Evolutionary conservation across 1,284 basidiomycete species (phyloP).

Genomic region (Ganoderma meredithae): DNA sequence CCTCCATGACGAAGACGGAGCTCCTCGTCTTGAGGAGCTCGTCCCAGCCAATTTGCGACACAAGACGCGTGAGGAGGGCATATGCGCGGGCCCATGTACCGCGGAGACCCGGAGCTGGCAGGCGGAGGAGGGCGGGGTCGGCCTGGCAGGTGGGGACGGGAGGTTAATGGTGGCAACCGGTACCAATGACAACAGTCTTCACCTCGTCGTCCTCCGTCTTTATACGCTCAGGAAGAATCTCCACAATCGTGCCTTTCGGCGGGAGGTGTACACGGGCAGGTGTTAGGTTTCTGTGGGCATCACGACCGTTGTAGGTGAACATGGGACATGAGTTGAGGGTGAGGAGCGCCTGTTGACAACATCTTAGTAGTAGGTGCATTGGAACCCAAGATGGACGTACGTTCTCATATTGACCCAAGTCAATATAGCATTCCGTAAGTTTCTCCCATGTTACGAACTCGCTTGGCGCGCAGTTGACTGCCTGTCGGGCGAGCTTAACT

Average conservation of each 20-base stretch:
- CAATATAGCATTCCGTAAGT: slow-evolving; percentile 94
- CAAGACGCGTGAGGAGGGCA: slow-evolving; percentile 87
- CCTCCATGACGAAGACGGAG: slow-evolving; percentile 98
- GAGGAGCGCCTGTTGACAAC: slow-evolving; percentile 71
- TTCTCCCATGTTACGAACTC: slow-evolving; percentile 99
- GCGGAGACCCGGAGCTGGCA: slow-evolving; percentile 93
- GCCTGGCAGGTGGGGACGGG: slow-evolving; percentile 55
- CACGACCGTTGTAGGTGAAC: slow-evolving; percentile 99
- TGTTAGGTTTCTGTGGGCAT: slow-evolving; percentile 88
- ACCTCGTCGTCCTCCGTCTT: slow-evolving; percentile 90
- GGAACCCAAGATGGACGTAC: slow-evolving; percentile 43
- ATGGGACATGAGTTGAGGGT: slow-evolving; percentile 99
- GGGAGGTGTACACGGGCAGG: slow-evolving; percentile 89
- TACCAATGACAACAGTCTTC: background rate
- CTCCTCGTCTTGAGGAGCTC: slow-evolving; percentile 95
- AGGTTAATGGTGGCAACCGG: background rate
- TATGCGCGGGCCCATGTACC: slow-evolving; percentile 98
- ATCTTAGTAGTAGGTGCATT: background rate
- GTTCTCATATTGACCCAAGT: slow-evolving; percentile 87
- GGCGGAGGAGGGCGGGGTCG: slow-evolving; percentile 90
- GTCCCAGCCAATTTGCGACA: slow-evolving; percentile 97
- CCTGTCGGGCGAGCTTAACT: slow-evolving; percentile 89
- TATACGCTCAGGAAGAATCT: slow-evolving; percentile 75
- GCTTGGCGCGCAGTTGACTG: slow-evolving; percentile 96
- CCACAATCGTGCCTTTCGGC: slow-evolving; percentile 84